A percentile compares a stretch with the other conserved stretches of the same genome.
Evolutionary conservation across 345 rosid species (phyloP).

Genomic region (Linum lewisii): DNA sequence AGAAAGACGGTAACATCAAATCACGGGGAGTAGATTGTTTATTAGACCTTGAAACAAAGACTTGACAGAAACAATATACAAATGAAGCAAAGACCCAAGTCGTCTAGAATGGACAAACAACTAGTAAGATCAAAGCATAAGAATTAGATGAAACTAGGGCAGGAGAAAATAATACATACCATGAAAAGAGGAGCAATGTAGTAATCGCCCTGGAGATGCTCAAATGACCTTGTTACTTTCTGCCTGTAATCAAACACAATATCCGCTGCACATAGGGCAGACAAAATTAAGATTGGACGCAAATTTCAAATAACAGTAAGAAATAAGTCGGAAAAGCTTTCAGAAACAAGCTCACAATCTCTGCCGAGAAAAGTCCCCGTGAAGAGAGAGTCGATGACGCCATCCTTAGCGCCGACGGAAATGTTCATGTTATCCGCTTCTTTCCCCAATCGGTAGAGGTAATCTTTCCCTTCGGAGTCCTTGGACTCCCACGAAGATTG

Average conservation of each 20-base stretch:
- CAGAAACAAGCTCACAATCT: constrained; percentile 42
- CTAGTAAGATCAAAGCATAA: not conserved
- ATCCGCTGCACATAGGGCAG: constrained; percentile 41
- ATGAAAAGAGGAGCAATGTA: constrained; percentile 79
- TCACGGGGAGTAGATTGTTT: not conserved
- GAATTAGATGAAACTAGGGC: not conserved
- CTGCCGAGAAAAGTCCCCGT: constrained; percentile 75
- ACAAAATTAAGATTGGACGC: not conserved
- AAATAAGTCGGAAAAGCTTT: not conserved
- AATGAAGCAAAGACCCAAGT: not conserved
- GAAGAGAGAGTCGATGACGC: constrained; percentile 73
- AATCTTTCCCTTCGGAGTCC: constrained; percentile 66
- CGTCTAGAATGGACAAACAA: not conserved
- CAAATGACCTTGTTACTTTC: constrained; percentile 86
- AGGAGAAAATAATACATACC: constrained; percentile 24
- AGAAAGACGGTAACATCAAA: not conserved
- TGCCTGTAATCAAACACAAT: constrained; percentile 93
- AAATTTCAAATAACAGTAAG: not conserved
- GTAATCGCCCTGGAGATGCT: constrained; percentile 84
- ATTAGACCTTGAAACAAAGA: not conserved
- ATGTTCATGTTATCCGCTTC: constrained; percentile 84
- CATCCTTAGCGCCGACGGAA: constrained; percentile 76
- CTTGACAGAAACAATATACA: not conserved
- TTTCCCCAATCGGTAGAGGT: constrained; percentile 71
- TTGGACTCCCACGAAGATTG: constrained; percentile 92